Evolutionary conservation across 768 basidiomycete genomes (phyloP).

Genomic region (Lactarius psammicola): DNA sequence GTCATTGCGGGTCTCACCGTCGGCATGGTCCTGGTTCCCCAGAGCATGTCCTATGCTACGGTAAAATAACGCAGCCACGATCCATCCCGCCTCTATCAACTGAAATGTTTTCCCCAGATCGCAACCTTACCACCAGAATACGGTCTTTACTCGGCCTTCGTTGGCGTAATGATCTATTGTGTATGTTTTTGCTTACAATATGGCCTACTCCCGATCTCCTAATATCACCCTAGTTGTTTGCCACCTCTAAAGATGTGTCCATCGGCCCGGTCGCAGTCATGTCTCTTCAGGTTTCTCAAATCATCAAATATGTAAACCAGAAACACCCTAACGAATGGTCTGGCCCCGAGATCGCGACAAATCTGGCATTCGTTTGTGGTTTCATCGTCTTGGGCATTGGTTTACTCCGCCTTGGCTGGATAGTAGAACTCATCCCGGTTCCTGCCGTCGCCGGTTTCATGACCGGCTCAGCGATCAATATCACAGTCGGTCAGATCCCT

Average conservation of each 20-base stretch:
- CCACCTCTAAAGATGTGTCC: slow-evolving; percentile 98
- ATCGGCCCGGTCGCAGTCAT: slow-evolving; percentile 99
- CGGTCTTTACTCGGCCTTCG: slow-evolving; percentile 91
- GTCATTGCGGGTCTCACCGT: slow-evolving; percentile 90
- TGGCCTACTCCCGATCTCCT: slow-evolving; percentile 2
- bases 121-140: slow-evolving; percentile 85
- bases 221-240: slow-evolving; percentile 65
- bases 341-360: slow-evolving; percentile 76
- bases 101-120: slow-evolving; percentile 45
- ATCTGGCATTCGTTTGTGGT: slow-evolving; percentile 81
- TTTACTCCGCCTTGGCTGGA: slow-evolving; percentile 85
- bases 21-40: slow-evolving; percentile 93
- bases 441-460: slow-evolving; percentile 89
- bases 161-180: slow-evolving; percentile 82
- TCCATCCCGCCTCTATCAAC: not conserved
- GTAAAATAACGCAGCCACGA: slow-evolving; percentile 38
- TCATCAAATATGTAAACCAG: slow-evolving; percentile 65
- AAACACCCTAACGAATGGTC: slow-evolving; percentile 57
- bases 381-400: slow-evolving; percentile 92
- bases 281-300: slow-evolving; percentile 83
- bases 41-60: slow-evolving; percentile 86
- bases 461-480: slow-evolving; percentile 97
- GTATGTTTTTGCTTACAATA: slow-evolving; percentile 42
- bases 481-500: slow-evolving; percentile 84
- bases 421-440: slow-evolving; percentile 90